Conservation (phyloP, 495 filamentous ascomycete genomes). For the Pyrenula aspistea region DNA sequence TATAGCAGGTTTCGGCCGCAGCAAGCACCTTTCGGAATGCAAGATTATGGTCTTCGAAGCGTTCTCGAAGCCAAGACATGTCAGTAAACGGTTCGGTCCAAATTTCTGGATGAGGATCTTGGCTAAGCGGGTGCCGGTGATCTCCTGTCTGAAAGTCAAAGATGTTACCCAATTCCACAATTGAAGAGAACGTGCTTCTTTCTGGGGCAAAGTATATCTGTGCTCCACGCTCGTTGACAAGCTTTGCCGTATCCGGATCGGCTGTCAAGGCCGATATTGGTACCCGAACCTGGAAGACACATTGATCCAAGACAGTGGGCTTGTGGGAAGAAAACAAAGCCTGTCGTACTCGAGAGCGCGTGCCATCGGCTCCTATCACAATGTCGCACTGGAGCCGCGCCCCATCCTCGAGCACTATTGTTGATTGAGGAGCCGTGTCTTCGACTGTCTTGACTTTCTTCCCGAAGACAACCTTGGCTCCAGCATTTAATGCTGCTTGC, state of each 20-base stretch:
- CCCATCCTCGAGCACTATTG: background rate
- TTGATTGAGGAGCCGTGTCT: background rate
- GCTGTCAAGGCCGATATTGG: background rate
- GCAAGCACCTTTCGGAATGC: background rate
- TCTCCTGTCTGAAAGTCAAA: background rate
- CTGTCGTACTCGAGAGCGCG: slow-evolving; percentile 20
- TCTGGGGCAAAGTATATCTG: background rate
- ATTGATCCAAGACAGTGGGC: background rate
- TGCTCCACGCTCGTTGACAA: background rate
- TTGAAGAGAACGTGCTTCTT: background rate
- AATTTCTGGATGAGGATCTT: background rate
- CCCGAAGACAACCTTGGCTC: background rate
- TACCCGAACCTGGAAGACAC: background rate
- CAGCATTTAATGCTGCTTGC: background rate
- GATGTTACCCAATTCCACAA: background rate
- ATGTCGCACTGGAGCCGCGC: slow-evolving; percentile 30
- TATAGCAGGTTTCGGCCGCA: background rate
- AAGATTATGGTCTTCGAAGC: background rate
- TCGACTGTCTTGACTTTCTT: background rate
- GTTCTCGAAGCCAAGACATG: background rate
- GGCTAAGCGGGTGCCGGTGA: background rate
- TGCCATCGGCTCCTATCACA: slow-evolving; percentile 45
- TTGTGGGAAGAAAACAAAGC: background rate
- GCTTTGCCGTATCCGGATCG: background rate
- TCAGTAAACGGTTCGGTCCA: background rate